phyloP scores from a whole-genome alignment of 2,329 filamentous ascomycete species.

The Neocucurbitaria cava region DNA sequence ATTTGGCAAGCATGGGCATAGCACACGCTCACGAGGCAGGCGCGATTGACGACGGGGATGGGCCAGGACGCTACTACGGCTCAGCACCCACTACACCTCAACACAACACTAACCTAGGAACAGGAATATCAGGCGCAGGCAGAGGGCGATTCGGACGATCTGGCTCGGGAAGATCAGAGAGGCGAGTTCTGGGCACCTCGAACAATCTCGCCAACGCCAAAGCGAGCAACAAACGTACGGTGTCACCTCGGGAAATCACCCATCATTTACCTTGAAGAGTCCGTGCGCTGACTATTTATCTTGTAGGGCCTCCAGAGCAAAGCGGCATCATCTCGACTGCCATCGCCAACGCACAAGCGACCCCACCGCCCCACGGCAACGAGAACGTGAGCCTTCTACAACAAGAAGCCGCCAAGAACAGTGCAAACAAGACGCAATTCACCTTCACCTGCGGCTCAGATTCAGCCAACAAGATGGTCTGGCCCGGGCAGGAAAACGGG shows the following conservation, averaged over 20 bases:
- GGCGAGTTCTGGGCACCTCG: conserved; percentile 52
- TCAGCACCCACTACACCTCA: conserved; percentile 62
- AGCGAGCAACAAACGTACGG: conserved; percentile 49
- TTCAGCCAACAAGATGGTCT: conserved; percentile 78
- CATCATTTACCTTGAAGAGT: conserved; percentile 25
- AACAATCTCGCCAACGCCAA: conserved; percentile 54
- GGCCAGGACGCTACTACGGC: conserved; percentile 62
- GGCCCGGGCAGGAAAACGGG: conserved; percentile 68
- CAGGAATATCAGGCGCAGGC: conserved; percentile 83
- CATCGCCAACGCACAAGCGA: conserved; percentile 80
- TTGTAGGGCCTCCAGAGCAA: conserved; percentile 52
- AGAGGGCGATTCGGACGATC: conserved; percentile 80
- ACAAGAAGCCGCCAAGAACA: conserved; percentile 68
- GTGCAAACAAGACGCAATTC: conserved; percentile 83
- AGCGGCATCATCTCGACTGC: conserved; percentile 91
- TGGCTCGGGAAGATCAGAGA: conserved; percentile 51
- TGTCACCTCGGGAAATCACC: conserved; percentile 38
- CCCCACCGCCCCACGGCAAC: conserved; percentile 60
- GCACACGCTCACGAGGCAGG: conserved; percentile 54
- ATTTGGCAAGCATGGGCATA: conserved; percentile 70
- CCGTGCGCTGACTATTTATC: conserved; percentile 48
- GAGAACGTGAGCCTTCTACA: conserved; percentile 82
- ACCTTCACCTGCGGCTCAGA: conserved; percentile 96
- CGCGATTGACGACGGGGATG: conserved; percentile 54
- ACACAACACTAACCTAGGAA: conserved; percentile 55